Percentiles rank a stretch among this genome's conserved stretches.
These are phyloP conservation scores for Populus hybrid DNA, from an alignment of 441 rosid genomes.

Conservation along the genomic window DNA sequence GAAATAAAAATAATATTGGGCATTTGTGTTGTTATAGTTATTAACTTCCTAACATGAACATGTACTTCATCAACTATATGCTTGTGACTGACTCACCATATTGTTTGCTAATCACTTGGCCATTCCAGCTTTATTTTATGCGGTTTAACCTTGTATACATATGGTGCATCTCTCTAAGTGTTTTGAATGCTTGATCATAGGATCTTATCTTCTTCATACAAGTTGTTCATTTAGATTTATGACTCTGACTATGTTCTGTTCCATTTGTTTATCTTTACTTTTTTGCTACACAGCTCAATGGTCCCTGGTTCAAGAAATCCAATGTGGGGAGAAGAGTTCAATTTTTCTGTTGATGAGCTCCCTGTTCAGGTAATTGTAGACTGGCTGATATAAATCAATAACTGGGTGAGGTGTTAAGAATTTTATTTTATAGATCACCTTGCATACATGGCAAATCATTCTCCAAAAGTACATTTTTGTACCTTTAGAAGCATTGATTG, in stretches of 20 bases:
- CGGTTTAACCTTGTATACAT: too few relatives aligned
- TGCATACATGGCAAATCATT: neutral
- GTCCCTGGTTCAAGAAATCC: constrained; percentile 99
- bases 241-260: neutral
- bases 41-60: neutral
- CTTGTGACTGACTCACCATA: neutral
- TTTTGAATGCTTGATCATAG: neutral
- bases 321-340: constrained; percentile 99
- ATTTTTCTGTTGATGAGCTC: constrained; percentile 86
- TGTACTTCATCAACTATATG: neutral
- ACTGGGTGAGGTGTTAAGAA: neutral
- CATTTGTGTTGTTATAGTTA: neutral
- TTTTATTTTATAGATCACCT: neutral
- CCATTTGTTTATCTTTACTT: constrained; percentile 10
- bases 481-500: neutral
- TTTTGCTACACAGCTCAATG: constrained; percentile 69
- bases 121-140: too few relatives aligned
- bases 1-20: neutral
- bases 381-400: constrained; percentile 5
- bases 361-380: constrained; percentile 71
- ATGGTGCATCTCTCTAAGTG: neutral
- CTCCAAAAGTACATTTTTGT: neutral
- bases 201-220: neutral
- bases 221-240: too few relatives aligned
- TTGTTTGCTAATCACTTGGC: neutral